Percentiles rank a stretch among this genome's conserved stretches.
phyloP scores from a whole-genome alignment of 75 land plant species.

The Adiantum capillusveneris region DNA sequence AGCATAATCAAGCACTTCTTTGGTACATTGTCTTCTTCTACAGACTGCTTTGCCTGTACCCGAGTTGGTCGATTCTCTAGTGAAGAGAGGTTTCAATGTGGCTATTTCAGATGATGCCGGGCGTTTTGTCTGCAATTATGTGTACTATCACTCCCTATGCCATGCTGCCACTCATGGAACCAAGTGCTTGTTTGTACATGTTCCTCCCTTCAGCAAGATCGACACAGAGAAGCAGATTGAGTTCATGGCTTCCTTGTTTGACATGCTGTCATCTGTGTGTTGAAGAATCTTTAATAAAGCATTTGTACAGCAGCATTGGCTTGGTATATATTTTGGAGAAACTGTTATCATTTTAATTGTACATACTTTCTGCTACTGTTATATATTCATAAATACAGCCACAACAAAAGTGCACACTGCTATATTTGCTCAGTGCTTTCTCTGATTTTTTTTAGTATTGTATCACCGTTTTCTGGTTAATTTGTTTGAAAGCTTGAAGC shows the following conservation, averaged over 20 bases:
- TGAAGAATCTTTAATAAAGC: no score
- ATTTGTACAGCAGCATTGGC: no score
- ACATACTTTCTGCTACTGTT: no score
- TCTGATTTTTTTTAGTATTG: no score
- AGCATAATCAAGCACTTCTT: no score
- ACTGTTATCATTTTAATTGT: no score
- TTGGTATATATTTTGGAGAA: no score
- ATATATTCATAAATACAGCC: no score
- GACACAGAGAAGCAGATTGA: constrained; percentile 79
- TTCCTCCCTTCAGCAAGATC: constrained; percentile 75
- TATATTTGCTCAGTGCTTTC: no score
- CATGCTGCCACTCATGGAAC: constrained; percentile 52
- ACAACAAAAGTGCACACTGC: no score
- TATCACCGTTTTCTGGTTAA: no score
- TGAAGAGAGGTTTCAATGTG: constrained; percentile 63
- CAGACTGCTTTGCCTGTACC: constrained; percentile 73
- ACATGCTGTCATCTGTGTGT: constrained; percentile 56
- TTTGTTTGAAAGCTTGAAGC: no score
- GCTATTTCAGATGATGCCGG: constrained; percentile 85
- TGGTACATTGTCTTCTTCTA: not conserved
- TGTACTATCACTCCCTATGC: constrained; percentile 82
- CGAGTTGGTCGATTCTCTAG: constrained; percentile 47
- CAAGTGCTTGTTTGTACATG: constrained; percentile 90
- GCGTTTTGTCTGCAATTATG: constrained; percentile 90
- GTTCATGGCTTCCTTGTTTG: constrained; percentile 67